Evolutionary conservation across 2,329 filamentous ascomycete genomes (phyloP), one percentile per base, ranked within the genome.

Genomic region (Trichophyton equinum): DNA sequence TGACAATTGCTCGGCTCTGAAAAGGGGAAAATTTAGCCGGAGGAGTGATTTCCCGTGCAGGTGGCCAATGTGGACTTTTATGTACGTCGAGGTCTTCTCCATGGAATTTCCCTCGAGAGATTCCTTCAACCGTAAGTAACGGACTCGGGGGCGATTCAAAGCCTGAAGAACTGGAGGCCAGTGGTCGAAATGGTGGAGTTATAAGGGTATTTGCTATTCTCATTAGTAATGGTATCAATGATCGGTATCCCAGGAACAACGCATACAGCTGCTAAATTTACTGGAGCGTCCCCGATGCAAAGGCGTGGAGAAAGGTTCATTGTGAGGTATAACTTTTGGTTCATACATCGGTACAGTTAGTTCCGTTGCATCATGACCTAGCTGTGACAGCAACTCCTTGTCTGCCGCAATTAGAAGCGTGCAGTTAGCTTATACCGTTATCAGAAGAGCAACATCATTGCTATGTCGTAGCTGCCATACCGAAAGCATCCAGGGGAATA

Each of bases 401-500:
- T 76, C 74, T 76, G 27, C 13, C 7, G 9, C 9, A 7, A 5
- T 36, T 36, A 30, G n/a, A 36, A 36, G 20, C 33, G 15, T 55
- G 9, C 3, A 2, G 33, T 55, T 27, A 55, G 51, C 27, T 27
- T 27, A 53, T 18, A 1, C 8, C 13, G 25, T n/a, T 30, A 8
- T 15, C n/a, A 2, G 9, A 1, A 20, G 3, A 33, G 7, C 27
- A n/a, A 3, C 27, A 53, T 11, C 11, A 25, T 33, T n/a, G n/a
- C 1, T n/a, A 18, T 7, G 18, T 15, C 18, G 9, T 15, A 36
- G 15, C 27, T n/a, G 13, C 8, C 51, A 7, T 65, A 82, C 80
- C 79, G 65, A 81, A 82, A 2, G 74, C 74, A 70, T 82, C 78
- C 11, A 80, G 69, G 6, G 70, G 65, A n/a, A 67, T 36, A 33